Base-by-base conservation (phyloP, 345 rosid species). In the Corchorus olitorius region DNA sequence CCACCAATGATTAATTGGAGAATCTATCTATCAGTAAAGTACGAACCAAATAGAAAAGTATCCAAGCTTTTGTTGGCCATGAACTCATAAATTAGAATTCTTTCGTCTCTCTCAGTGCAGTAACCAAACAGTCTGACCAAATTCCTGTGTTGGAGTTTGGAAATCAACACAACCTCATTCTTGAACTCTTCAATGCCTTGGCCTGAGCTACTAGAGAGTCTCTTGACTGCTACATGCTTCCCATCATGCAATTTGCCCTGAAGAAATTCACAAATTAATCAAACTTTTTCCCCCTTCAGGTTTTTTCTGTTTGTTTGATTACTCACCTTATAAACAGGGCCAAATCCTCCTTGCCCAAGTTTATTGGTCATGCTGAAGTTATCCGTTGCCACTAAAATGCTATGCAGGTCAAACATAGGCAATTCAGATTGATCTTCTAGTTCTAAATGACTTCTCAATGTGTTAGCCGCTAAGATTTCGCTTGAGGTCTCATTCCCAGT, bases 341-440 rank as follows among this genome's bases (percentile, higher is more conserved):
- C 85, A 62, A 75, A 82, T 34, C 85, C 80, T 27, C 82, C 80
- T 48, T 82, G 60, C n/a, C 85, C 82, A 35, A 82, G 82, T 55
- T 79, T 76, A 48, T 66, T 76, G 11, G 8, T 46, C 3, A 56
- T 6, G 0, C 61, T 16, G 4, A 82, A 79, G 61, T 65, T 33
- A 17, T 37, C 60, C 2, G 83, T 80, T 35, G 83, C 83, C 3
- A 45, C 17, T 37, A 58, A 39, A 19, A 84, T 39, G 50, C 33
- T 65, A n/a, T 39, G 9, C 4, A 65, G 46, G 20, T 65, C 70
- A 16, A 17, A 39, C 3, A 65, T 17, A n/a, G n/a, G 76, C 22
- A 1, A 10, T 71, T 75, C 39, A 8, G 13, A 22, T 45, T 13
- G 15, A 20, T 43, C 73, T 70, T 50, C 58, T 8, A 20, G 35